phyloP scores from a whole-genome alignment of 345 rosid genomes.

The Syzygium aromaticum region DNA sequence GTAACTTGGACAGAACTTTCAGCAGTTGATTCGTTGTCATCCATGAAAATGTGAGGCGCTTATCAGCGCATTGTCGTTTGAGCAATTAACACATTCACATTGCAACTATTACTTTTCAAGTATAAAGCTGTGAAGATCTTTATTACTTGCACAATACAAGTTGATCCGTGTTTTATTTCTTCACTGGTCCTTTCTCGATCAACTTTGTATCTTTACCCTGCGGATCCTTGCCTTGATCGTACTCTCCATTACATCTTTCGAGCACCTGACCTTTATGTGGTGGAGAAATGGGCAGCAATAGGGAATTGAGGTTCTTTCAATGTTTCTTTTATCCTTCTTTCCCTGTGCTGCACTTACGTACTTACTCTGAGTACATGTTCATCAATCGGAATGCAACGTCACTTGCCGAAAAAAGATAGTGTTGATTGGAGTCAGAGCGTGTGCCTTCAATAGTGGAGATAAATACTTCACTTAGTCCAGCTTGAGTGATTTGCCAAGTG shows the following conservation, averaged over 20 bases:
- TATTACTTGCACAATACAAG: neutral
- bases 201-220: too few species aligned
- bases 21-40: neutral
- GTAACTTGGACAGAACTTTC: neutral
- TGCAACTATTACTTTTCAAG: neutral
- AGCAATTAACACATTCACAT: neutral
- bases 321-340: neutral
- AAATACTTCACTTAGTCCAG: neutral
- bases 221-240: too few species aligned
- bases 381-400: neutral
- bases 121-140: neutral
- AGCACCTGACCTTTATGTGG: neutral
- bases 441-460: neutral
- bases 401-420: neutral
- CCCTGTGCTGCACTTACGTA: neutral
- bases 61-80: neutral
- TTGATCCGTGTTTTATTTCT: neutral
- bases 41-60: neutral
- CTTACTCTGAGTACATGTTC: neutral
- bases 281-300: neutral
- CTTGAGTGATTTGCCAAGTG: neutral
- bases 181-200: too few species aligned
- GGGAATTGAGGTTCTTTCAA: neutral
- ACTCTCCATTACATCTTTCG: neutral
- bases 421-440: neutral